These are phyloP conservation scores for Russula griseocarnosa DNA, from an alignment of 768 basidiomycete species.

Conservation along the genomic window DNA sequence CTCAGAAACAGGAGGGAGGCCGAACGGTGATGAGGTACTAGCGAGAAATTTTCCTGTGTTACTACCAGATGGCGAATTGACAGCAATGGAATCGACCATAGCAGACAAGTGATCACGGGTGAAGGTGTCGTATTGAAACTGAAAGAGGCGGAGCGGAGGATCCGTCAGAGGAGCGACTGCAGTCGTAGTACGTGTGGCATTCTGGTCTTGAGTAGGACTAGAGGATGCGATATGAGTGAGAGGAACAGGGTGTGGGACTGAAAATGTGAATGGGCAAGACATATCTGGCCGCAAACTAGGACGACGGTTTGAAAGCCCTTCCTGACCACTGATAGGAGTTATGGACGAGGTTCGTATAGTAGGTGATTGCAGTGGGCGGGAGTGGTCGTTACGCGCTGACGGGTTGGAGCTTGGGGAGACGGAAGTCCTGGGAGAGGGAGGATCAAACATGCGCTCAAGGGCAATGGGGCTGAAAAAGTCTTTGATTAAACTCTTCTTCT, in stretches of 20 bases:
- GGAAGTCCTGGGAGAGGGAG: conserved; percentile 65
- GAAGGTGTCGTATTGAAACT: conserved; percentile 94
- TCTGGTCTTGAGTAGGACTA: conserved; percentile 62
- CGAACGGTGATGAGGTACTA: conserved; percentile 46
- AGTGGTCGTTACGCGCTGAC: conserved; percentile 32
- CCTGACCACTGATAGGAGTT: conserved; percentile 21
- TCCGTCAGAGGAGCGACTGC: conserved; percentile 49
- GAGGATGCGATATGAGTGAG: conserved; percentile 33
- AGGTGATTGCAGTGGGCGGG: conserved; percentile 37
- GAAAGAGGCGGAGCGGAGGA: conserved; percentile 80
- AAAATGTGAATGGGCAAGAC: conserved; percentile 71
- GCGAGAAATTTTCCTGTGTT: conserved; percentile 42
- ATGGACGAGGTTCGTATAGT: neutral
- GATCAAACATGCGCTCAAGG: conserved; percentile 90
- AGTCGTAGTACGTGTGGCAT: conserved; percentile 33
- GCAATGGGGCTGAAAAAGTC: conserved; percentile 86
- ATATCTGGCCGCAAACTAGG: conserved; percentile 46
- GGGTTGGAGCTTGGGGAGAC: conserved; percentile 28
- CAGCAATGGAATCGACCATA: conserved; percentile 91
- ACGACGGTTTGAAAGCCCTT: conserved; percentile 50
- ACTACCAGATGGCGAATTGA: conserved; percentile 61
- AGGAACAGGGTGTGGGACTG: conserved; percentile 48
- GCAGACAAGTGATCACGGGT: conserved; percentile 92
- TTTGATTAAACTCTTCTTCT: conserved; percentile 60
- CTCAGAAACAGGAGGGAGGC: conserved; percentile 48